These are phyloP conservation scores for Glutinoglossum americanum DNA, from an alignment of 495 filamentous ascomycete species.

Conservation along the genomic window DNA sequence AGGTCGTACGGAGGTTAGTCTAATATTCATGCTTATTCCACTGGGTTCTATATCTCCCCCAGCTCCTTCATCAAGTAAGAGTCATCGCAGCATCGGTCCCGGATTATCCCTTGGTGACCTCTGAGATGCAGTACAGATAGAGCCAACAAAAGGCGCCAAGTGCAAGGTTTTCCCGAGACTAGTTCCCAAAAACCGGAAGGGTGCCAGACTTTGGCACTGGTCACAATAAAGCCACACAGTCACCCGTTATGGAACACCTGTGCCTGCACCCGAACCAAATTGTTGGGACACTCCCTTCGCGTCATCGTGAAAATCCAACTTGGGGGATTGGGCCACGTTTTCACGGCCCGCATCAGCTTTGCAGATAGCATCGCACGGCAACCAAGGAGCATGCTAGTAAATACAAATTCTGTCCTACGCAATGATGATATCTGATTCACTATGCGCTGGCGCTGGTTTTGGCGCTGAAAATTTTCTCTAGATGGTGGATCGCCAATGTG, in stretches of 20 bases:
- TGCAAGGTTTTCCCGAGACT: background rate
- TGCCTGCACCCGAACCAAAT: background rate
- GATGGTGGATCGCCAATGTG: too few relatives aligned
- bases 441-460: background rate
- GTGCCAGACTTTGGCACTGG: background rate
- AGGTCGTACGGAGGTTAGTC: background rate
- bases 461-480: background rate
- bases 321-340: background rate
- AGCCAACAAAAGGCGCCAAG: background rate
- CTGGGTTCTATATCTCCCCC: background rate
- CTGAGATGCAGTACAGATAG: background rate
- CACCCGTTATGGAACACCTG: background rate
- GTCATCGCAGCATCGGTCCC: constrained; percentile 1
- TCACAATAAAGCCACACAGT: background rate
- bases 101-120: background rate
- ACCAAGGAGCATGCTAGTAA: background rate
- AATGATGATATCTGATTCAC: background rate
- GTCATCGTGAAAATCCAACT: constrained; percentile 1
- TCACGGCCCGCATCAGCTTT: background rate
- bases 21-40: background rate
- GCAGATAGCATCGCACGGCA: background rate
- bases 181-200: background rate
- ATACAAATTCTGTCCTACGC: background rate
- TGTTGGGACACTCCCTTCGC: background rate
- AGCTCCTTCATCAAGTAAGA: background rate